phyloP scores from a whole-genome alignment of 192 early-diverging fungal species.

The Podila epicladia region DNA sequence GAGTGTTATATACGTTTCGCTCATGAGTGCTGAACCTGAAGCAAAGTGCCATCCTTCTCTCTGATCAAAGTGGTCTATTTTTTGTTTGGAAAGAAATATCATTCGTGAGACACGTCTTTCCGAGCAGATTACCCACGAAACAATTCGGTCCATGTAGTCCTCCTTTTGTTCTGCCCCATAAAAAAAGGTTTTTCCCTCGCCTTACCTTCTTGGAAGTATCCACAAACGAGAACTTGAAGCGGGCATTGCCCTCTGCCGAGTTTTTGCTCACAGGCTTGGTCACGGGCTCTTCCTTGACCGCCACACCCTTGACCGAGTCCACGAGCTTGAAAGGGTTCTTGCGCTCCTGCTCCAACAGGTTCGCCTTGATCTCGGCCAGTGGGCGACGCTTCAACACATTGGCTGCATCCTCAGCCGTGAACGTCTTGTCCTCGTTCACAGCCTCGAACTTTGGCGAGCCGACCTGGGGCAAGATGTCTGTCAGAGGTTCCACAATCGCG shows the following conservation, averaged over 20 bases:
- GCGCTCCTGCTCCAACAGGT: constrained; percentile 26
- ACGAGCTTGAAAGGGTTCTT: constrained; percentile 36
- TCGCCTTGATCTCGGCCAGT: constrained; percentile 54
- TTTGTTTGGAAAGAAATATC: not conserved
- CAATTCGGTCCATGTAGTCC: not conserved
- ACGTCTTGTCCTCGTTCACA: constrained; percentile 80
- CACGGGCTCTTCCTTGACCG: constrained; percentile 16
- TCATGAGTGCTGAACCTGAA: constrained; percentile 26
- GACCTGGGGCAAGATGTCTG: constrained; percentile 64
- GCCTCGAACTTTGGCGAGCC: constrained; percentile 82
- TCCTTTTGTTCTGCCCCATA: too few relatives aligned
- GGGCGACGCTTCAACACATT: constrained; percentile 76
- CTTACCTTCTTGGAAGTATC: constrained; percentile 46
- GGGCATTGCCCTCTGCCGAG: constrained; percentile 22
- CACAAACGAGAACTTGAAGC: constrained; percentile 56
- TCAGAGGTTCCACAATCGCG: constrained; percentile 61
- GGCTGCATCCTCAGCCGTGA: constrained; percentile 84
- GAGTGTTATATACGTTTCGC: not conserved
- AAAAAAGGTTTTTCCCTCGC: not conserved
- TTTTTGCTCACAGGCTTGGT: constrained; percentile 20
- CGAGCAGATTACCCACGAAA: not conserved
- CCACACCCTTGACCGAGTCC: constrained; percentile 34
- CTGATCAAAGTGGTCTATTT: constrained; percentile 34
- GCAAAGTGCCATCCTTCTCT: constrained; percentile 37
- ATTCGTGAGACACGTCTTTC: not conserved